Conservation (phyloP, 106 monocot species). For the Alisma plantagoaquatica region DNA sequence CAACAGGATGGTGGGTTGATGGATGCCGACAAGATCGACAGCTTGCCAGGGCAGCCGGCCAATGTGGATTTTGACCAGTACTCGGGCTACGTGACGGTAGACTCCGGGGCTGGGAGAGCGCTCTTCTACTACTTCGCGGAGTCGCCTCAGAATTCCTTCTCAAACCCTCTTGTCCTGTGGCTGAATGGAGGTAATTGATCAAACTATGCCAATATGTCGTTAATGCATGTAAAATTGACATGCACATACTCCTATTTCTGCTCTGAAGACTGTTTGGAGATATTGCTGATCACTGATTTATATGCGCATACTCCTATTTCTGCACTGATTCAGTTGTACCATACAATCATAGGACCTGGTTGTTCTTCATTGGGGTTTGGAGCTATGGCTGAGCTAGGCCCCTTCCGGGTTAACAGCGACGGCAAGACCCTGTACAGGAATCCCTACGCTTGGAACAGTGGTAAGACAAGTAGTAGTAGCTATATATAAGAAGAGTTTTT, state of each 20-base stretch:
- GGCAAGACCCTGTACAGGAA: conserved; percentile 5
- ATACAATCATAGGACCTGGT: conserved; percentile 7
- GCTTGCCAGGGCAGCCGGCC: conserved; percentile 25
- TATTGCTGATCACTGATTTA: neutral
- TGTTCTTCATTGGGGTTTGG: conserved; percentile 19
- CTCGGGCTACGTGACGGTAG: conserved; percentile 28
- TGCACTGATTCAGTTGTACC: neutral
- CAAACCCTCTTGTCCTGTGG: conserved; percentile 28
- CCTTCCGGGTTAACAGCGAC: conserved; percentile 8
- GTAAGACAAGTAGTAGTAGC: neutral
- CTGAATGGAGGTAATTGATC: conserved; percentile 28
- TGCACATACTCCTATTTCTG: too few relatives aligned
- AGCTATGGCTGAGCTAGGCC: conserved; percentile 17
- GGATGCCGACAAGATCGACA: conserved; percentile 16
- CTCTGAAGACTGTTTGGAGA: neutral
- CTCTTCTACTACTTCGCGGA: conserved; percentile 39
- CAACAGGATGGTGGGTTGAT: conserved; percentile 1
- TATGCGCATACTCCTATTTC: neutral
- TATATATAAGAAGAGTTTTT: neutral
- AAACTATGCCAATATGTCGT: neutral
- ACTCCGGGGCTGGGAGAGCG: conserved; percentile 12
- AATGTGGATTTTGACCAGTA: conserved; percentile 12
- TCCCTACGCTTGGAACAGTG: conserved; percentile 7
- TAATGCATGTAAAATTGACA: too few relatives aligned
- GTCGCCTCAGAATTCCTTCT: neutral